Percentiles rank a stretch among this genome's conserved stretches.
These are phyloP conservation scores for Paramecium sexaurelia DNA, from an alignment of 73 alveolate genomes.

Conservation along the genomic window DNA sequence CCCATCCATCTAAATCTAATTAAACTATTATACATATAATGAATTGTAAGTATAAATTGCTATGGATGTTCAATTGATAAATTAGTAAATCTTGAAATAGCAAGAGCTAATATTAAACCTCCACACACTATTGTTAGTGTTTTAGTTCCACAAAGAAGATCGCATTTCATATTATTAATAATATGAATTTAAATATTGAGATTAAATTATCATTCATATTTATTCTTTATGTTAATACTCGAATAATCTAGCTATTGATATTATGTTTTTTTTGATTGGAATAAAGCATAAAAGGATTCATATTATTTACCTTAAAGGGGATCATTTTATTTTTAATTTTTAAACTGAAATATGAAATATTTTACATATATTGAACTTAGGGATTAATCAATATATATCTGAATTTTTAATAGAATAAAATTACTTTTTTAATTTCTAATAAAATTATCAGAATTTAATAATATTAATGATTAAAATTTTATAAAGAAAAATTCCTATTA, in stretches of 20 bases:
- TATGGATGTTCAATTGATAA: neutral
- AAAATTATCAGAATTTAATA: neutral
- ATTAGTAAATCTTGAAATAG: neutral
- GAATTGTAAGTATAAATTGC: conserved; percentile 23
- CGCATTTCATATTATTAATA: conserved; percentile 12
- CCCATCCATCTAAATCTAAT: conserved; percentile 43
- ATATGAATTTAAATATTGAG: neutral
- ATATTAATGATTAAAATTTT: neutral
- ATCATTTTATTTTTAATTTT: no score
- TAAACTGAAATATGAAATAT: no score
- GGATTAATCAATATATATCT: no score
- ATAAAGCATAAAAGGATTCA: no score
- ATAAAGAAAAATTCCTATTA: neutral
- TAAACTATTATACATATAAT: conserved; percentile 1
- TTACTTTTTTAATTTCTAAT: neutral
- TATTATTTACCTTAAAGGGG: no score
- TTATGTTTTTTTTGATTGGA: no score
- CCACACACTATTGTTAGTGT: neutral
- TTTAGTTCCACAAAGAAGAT: conserved; percentile 20
- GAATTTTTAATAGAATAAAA: neutral
- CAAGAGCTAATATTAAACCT: conserved; percentile 32
- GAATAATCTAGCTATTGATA: no score
- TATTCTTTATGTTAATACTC: neutral
- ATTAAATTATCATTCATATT: no score
- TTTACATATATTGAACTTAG: no score